Evolutionary conservation across 2,329 filamentous ascomycete genomes (phyloP).

Genomic region (Fusarium vanettenii): DNA sequence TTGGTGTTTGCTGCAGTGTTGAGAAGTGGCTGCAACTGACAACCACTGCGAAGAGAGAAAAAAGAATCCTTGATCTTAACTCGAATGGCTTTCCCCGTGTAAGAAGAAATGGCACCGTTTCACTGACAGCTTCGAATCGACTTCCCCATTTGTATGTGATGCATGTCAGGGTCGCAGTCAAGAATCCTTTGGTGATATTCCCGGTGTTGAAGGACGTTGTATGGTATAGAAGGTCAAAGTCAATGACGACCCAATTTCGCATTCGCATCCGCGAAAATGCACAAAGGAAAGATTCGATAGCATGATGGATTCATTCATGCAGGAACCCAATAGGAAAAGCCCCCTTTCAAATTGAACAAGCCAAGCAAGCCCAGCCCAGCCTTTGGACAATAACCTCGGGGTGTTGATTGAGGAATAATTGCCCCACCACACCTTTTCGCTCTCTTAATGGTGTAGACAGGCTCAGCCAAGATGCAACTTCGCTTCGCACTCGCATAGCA

Average conservation of each 20-base stretch:
- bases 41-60: not conserved
- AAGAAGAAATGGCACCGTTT: not conserved
- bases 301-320: not conserved
- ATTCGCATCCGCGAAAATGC: not conserved
- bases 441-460: not conserved
- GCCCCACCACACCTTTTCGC: not conserved
- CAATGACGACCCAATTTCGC: not conserved
- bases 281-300: not conserved
- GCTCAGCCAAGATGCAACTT: slow-evolving; percentile 9
- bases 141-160: not conserved
- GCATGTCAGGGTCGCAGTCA: not conserved
- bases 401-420: not conserved
- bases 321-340: not conserved
- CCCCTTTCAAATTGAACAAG: not conserved
- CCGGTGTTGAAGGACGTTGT: not conserved
- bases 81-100: not conserved
- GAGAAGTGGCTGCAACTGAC: not conserved
- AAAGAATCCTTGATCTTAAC: not conserved
- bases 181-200: not conserved
- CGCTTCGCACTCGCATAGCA: slow-evolving; percentile 21
- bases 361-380: not conserved
- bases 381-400: not conserved
- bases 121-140: not conserved
- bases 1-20: not conserved
- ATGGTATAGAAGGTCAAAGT: not conserved